A percentile compares a stretch with the other conserved stretches of the same genome.
These are phyloP conservation scores for Penicillium manginii DNA, from an alignment of 495 filamentous ascomycete species.

Conservation along the genomic window DNA sequence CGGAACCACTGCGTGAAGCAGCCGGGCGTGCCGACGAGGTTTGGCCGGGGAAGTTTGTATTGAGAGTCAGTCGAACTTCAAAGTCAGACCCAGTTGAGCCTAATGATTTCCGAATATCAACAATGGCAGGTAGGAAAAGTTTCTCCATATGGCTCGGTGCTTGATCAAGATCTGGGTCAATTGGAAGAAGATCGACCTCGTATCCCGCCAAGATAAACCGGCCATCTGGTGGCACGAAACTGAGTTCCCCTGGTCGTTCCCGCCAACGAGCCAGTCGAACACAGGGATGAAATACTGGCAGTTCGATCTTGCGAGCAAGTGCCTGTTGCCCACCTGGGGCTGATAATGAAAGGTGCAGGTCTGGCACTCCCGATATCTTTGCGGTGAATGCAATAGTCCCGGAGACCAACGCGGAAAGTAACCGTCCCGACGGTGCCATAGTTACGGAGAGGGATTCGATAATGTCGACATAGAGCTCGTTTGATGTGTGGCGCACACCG, in stretches of 20 bases:
- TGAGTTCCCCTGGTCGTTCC: constrained; percentile 84
- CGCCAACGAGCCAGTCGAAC: constrained; percentile 85
- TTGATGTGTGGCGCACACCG: constrained; percentile 93
- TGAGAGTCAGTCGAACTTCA: constrained; percentile 79
- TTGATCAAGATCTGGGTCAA: constrained; percentile 47
- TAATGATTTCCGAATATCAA: constrained; percentile 80
- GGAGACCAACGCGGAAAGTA: constrained; percentile 83
- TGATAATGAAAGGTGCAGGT: constrained; percentile 79
- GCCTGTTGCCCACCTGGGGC: constrained; percentile 75
- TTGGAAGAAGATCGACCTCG: constrained; percentile 86
- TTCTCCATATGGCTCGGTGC: constrained; percentile 58
- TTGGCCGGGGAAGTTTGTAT: constrained; percentile 59
- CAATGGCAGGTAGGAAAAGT: constrained; percentile 76
- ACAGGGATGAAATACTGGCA: constrained; percentile 97
- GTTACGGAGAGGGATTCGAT: constrained; percentile 87
- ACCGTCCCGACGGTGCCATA: constrained; percentile 84
- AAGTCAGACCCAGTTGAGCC: constrained; percentile 80
- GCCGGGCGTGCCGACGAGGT: constrained; percentile 38
- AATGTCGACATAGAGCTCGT: constrained; percentile 96
- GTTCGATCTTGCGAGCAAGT: constrained; percentile 71
- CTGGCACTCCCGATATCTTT: constrained; percentile 92
- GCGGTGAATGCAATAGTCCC: constrained; percentile 94
- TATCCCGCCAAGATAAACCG: constrained; percentile 94
- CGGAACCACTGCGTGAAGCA: constrained; percentile 47
- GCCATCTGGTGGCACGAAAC: constrained; percentile 94